Conservation (phyloP, 768 basidiomycete species). For the Suillus americanus region DNA sequence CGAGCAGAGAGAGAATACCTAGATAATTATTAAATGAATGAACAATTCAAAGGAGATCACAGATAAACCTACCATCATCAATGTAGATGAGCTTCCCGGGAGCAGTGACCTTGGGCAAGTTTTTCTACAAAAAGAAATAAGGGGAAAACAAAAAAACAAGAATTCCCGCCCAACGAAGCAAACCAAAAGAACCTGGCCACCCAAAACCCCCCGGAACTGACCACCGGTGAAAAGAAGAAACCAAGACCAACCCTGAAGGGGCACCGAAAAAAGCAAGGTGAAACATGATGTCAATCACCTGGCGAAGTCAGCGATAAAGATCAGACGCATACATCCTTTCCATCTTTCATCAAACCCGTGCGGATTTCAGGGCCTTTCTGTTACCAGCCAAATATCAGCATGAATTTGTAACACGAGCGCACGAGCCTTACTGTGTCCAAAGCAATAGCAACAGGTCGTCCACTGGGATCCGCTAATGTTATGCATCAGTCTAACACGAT, state of each 20-base stretch:
- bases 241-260: no score
- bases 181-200: no score
- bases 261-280: no score
- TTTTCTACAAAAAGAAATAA: slow-evolving; percentile 49
- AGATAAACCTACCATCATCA: slow-evolving; percentile 72
- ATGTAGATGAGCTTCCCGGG: slow-evolving; percentile 98
- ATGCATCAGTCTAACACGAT: slow-evolving; percentile 9
- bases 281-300: slow-evolving; percentile 8
- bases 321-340: slow-evolving; percentile 69
- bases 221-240: no score
- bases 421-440: slow-evolving; percentile 78
- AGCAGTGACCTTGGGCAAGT: slow-evolving; percentile 92
- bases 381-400: background rate
- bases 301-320: slow-evolving; percentile 2
- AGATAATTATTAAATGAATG: slow-evolving; percentile 1
- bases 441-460: slow-evolving; percentile 95
- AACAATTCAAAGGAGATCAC: background rate
- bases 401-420: slow-evolving; percentile 6
- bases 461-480: slow-evolving; percentile 58
- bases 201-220: no score
- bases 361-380: slow-evolving; percentile 99
- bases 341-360: slow-evolving; percentile 88
- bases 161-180: no score
- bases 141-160: background rate
- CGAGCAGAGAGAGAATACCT: slow-evolving; percentile 89